Evolutionary conservation across 2,329 filamentous ascomycete genomes (phyloP).

Genomic region (Diaporthe aspalathi): DNA sequence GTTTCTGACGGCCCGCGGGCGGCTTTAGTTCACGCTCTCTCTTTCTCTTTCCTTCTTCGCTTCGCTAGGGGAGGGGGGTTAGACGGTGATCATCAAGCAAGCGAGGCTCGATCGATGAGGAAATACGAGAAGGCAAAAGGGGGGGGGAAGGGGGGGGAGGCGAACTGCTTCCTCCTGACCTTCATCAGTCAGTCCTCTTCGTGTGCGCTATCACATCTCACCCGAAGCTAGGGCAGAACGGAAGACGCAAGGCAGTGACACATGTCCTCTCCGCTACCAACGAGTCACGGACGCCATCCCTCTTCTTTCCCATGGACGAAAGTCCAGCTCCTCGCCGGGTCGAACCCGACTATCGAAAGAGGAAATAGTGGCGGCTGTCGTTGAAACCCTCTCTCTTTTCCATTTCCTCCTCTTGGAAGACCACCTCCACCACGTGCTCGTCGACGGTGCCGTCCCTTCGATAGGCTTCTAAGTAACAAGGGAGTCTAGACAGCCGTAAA

Average conservation of each 20-base stretch:
- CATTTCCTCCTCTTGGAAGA: background rate
- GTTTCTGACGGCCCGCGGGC: slow-evolving; percentile 18
- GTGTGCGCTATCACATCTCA: background rate
- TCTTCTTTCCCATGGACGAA: no score
- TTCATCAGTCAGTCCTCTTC: no score
- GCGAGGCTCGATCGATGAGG: background rate
- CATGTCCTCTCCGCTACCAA: no score
- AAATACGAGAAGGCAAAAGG: no score
- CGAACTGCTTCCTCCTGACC: background rate
- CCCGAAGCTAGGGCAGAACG: background rate
- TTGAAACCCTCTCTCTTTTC: background rate
- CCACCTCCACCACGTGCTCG: background rate
- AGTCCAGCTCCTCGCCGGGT: no score
- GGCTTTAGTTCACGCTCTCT: background rate
- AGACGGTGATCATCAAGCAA: background rate
- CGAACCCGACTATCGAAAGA: background rate
- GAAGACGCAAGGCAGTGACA: background rate
- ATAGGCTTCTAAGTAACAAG: background rate
- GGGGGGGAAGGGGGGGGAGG: background rate
- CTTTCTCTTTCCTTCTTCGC: background rate
- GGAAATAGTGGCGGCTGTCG: background rate
- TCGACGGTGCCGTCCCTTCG: background rate
- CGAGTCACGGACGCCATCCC: no score
- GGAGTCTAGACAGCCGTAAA: background rate
- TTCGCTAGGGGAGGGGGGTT: background rate